phyloP scores from a whole-genome alignment of 2,329 filamentous ascomycete species.

The Fusarium paranaense region DNA sequence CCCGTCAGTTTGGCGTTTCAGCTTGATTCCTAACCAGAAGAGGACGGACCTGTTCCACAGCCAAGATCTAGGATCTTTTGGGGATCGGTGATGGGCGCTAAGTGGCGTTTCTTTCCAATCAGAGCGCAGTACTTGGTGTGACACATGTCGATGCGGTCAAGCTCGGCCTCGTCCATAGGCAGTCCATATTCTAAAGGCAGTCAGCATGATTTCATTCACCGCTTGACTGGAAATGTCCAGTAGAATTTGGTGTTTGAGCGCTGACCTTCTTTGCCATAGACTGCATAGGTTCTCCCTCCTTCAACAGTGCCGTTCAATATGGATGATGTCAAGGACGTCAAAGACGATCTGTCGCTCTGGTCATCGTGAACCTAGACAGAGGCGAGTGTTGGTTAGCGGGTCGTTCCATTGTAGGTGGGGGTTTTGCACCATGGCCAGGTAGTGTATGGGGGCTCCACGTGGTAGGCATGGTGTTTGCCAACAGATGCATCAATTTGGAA shows the following conservation, averaged over 20 bases:
- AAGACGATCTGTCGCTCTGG: slow-evolving; percentile 31
- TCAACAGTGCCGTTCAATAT: slow-evolving; percentile 42
- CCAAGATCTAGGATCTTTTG: slow-evolving; percentile 48
- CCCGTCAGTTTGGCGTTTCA: neutral
- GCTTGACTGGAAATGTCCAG: neutral
- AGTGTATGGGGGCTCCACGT: neutral
- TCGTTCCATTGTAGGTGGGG: neutral
- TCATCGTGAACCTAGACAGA: slow-evolving; percentile 24
- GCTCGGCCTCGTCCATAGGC: slow-evolving; percentile 55
- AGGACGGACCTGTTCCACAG: slow-evolving; percentile 43
- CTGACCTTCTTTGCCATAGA: slow-evolving; percentile 51
- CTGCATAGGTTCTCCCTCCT: slow-evolving; percentile 50
- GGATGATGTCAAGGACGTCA: slow-evolving; percentile 45
- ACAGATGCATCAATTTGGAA: neutral
- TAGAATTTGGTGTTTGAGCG: neutral
- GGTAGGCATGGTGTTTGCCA: neutral
- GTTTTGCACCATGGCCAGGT: neutral
- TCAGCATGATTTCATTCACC: neutral
- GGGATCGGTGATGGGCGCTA: slow-evolving; percentile 39
- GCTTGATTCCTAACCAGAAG: neutral
- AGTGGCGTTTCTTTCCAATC: slow-evolving; percentile 42
- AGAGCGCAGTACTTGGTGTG: slow-evolving; percentile 51
- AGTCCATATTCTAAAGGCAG: slow-evolving; percentile 50
- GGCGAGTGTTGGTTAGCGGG: slow-evolving; percentile 11
- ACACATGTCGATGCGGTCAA: slow-evolving; percentile 56